Base-by-base conservation (phyloP, 257 asterid genomes). In the Solanum okadae region DNA sequence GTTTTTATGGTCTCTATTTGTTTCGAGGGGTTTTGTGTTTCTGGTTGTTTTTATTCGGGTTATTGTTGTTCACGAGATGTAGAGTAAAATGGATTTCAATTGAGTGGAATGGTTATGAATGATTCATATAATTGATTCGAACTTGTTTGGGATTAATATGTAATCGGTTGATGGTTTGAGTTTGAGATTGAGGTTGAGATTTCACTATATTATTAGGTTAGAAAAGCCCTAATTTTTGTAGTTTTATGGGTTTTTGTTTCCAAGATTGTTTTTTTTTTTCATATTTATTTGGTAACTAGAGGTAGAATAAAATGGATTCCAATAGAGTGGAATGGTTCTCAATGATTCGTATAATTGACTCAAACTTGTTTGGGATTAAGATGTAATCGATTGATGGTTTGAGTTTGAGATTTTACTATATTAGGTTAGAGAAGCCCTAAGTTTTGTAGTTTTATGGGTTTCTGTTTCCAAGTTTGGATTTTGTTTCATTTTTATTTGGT, bases 151-250 rank as follows among this genome's bases (percentile, higher is more conserved):
- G 84, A 78, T 40, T 77, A 25, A 78, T 33, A 38, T 5, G 59
- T 38, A 42, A 46, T 20, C 20, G n/a, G 67, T 25, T 75, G 52
- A 49, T 86, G n/a, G 44, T 46, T 52, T 46, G 42, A 56, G 23
- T 72, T 31, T 49, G 79, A 70, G 35, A 35, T 72, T 87, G 25
- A 22, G 68, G 65, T 7, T 56, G 25, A 20, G 67, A 59, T 59
- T 59, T 27, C 22, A 34, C 9, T 49, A 75, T 82, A 59, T 85
- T 40, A 46, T 85, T 16, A 46, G 44, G 29, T 23, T 56, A 70
- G 52, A 46, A 79, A 90, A 89, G 85, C 94, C 93, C 94, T 93
- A 92, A 86, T 88, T 31, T 89, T 37, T 76, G 76, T 87, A 77
- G 65, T 75, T 22, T 14, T 20, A 35, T 73, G 61, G 87, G 56